Evolutionary conservation across 2,329 filamentous ascomycete genomes (phyloP).

Genomic region (Cladosporium sp.): DNA sequence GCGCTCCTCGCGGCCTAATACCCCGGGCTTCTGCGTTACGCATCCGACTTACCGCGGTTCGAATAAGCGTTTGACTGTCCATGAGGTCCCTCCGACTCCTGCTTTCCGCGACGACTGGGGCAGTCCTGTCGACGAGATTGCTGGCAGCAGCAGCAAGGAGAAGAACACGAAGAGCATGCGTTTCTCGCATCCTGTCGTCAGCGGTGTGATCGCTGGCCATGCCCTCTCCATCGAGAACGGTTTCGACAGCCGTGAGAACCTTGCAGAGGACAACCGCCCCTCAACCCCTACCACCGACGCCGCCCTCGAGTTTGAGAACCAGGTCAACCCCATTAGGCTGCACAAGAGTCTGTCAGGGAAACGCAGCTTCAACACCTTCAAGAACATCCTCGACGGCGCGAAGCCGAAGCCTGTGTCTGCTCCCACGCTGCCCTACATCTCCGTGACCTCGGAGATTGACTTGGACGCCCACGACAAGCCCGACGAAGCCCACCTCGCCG

Average conservation of each 20-base stretch:
- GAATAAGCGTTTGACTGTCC: neutral
- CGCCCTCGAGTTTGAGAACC: neutral
- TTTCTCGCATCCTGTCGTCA: constrained; percentile 4
- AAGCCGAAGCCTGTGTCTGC: neutral
- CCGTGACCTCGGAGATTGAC: neutral
- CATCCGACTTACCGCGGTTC: neutral
- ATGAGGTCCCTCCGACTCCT: constrained; percentile 1
- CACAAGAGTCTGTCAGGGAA: neutral
- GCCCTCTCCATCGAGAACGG: neutral
- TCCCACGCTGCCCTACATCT: neutral
- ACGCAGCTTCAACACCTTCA: constrained; percentile 3
- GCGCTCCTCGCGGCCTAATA: neutral
- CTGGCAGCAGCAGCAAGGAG: neutral
- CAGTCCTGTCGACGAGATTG: too few species aligned
- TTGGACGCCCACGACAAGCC: neutral
- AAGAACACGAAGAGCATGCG: constrained; percentile 5
- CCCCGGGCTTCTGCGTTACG: constrained; percentile 1
- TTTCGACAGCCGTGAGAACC: neutral
- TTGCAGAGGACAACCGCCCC: neutral
- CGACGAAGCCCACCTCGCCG: neutral
- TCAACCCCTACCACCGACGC: neutral
- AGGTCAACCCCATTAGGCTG: constrained; percentile 1
- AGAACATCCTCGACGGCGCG: constrained; percentile 3
- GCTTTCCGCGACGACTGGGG: too few species aligned
- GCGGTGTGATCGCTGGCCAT: neutral